These are phyloP conservation scores for Malassezia yamatoensis DNA, from an alignment of 1,284 basidiomycete genomes.

Conservation along the genomic window DNA sequence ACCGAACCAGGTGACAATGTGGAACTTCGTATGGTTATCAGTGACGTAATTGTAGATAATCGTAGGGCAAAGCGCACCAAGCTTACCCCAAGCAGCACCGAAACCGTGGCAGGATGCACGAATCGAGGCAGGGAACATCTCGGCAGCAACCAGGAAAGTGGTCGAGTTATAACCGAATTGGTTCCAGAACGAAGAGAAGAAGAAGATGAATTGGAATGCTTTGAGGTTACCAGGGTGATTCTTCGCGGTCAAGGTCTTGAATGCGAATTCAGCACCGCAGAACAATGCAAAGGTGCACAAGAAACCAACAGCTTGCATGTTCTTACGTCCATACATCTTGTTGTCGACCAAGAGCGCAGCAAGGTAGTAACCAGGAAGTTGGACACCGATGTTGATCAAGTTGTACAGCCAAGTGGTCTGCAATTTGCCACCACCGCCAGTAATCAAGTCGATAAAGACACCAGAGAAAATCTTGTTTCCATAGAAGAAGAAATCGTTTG, in stretches of 20 bases:
- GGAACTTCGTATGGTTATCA: slow-evolving; percentile 51
- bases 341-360: slow-evolving; percentile 55
- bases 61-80: slow-evolving; percentile 47
- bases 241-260: slow-evolving; percentile 42
- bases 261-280: slow-evolving; percentile 49
- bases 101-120: slow-evolving; percentile 49
- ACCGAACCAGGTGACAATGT: slow-evolving; percentile 55
- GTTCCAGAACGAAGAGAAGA: slow-evolving; percentile 53
- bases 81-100: slow-evolving; percentile 48
- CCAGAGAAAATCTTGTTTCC: slow-evolving; percentile 47
- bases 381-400: slow-evolving; percentile 51
- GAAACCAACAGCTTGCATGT: slow-evolving; percentile 54
- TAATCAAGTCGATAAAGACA: slow-evolving; percentile 49
- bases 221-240: slow-evolving; percentile 36
- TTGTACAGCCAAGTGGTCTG: slow-evolving; percentile 54
- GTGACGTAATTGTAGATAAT: slow-evolving; percentile 49
- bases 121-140: slow-evolving; percentile 48
- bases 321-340: slow-evolving; percentile 51
- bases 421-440: slow-evolving; percentile 35
- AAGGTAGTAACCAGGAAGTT: slow-evolving; percentile 53
- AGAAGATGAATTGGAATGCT: slow-evolving; percentile 53
- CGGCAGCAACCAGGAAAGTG: slow-evolving; percentile 48
- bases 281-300: slow-evolving; percentile 51
- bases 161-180: slow-evolving; percentile 54
- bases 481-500: slow-evolving; percentile 54